Conservation (phyloP, 2,329 filamentous ascomycete genomes). For the Stemphylium beticola region DNA sequence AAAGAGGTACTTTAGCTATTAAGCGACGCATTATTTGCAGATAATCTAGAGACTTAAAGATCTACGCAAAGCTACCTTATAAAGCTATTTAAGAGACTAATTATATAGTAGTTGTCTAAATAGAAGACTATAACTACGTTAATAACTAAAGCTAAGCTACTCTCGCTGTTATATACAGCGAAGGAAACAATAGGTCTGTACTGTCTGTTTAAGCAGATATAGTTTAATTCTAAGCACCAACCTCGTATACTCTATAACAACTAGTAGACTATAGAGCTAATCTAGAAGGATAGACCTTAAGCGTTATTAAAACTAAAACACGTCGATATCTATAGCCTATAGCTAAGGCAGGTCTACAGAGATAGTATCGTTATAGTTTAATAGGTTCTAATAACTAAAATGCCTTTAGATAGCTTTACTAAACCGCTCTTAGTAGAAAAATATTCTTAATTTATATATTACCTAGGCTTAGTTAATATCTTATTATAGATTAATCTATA, state of each 20-base stretch:
- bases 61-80: slow-evolving; percentile 27
- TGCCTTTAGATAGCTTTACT: neutral
- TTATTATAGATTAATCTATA: too few relatives aligned
- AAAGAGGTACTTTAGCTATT: neutral
- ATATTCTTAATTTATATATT: neutral
- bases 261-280: neutral
- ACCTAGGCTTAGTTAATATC: too few relatives aligned
- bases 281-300: too few relatives aligned
- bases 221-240: too few relatives aligned
- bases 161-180: slow-evolving; percentile 6
- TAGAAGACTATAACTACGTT: slow-evolving; percentile 19
- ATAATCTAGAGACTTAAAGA: slow-evolving; percentile 11
- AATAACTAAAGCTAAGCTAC: neutral
- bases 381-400: neutral
- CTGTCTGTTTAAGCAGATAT: slow-evolving; percentile 15
- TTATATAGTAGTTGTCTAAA: slow-evolving; percentile 5
- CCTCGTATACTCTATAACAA: neutral
- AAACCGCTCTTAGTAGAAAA: neutral
- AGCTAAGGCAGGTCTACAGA: slow-evolving; percentile 15
- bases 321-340: slow-evolving; percentile 15
- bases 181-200: slow-evolving; percentile 11
- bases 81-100: slow-evolving; percentile 17
- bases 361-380: neutral
- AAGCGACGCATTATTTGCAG: slow-evolving; percentile 21
- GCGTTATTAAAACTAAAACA: slow-evolving; percentile 7